Percentiles rank a stretch among this genome's conserved stretches.
Conservation (phyloP, 2,329 filamentous ascomycete species). For the Teratosphaeria epicoccoides region DNA sequence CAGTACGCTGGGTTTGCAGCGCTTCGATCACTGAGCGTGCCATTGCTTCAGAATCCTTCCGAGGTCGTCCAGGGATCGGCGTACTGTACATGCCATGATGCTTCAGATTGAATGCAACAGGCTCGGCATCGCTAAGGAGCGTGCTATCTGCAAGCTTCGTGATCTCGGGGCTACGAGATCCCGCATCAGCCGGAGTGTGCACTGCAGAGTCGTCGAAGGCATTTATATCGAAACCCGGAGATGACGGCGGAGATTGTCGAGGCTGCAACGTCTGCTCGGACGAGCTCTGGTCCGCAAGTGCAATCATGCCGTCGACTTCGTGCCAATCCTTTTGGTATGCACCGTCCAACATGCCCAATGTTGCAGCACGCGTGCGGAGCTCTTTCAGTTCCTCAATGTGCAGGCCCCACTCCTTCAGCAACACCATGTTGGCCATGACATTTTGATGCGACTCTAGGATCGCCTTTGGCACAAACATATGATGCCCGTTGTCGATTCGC, state of each 20-base stretch:
- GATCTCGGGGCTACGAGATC: background rate
- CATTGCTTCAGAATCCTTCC: conserved; percentile 47
- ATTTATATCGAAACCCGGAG: conserved; percentile 47
- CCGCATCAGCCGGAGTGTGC: background rate
- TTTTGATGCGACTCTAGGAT: conserved; percentile 75
- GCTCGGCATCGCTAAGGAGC: conserved; percentile 1
- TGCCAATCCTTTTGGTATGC: conserved; percentile 56
- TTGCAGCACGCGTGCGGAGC: conserved; percentile 57
- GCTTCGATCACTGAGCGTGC: conserved; percentile 53
- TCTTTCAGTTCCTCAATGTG: conserved; percentile 76
- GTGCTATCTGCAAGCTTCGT: background rate
- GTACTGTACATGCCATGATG: conserved; percentile 13
- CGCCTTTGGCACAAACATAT: conserved; percentile 64
- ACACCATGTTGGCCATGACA: conserved; percentile 72
- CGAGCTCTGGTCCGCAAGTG: conserved; percentile 60
- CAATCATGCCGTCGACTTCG: conserved; percentile 79
- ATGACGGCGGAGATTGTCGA: conserved; percentile 44
- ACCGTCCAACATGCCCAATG: conserved; percentile 55
- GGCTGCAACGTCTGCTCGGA: conserved; percentile 43
- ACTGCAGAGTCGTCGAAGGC: conserved; percentile 40
- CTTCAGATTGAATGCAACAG: conserved; percentile 10
- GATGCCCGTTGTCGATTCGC: conserved; percentile 34
- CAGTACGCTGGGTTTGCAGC: conserved; percentile 34
- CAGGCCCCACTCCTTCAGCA: conserved; percentile 69
- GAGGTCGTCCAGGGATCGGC: conserved; percentile 29